Evolutionary conservation across 441 rosid genomes (phyloP), one percentile per base, ranked within the genome.

Genomic region (Arabidopsis hybrid): DNA sequence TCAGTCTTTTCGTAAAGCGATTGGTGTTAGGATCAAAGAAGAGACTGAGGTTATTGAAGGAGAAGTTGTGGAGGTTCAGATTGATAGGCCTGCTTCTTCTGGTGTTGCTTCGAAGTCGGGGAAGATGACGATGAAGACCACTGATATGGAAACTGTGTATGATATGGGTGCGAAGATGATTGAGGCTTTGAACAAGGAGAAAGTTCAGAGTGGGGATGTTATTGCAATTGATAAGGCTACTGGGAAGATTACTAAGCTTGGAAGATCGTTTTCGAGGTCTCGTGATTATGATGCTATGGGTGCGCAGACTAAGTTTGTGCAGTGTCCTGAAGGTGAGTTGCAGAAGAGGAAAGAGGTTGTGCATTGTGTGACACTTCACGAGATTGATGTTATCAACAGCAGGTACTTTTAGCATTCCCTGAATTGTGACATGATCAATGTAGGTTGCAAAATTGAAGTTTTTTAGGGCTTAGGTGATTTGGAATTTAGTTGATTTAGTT

Each of bases 201-300:
- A 94, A 55, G 96, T 89, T 69, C 99, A 92, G 85, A 89, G 99
- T 72, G 99, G 97, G 7, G 99, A 94, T 78, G 94, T 94, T 34
- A 79, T 94, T 49, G 97, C 92, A 0, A 88, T 92, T 59, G 99
- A 92, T 80, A 94, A 92, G 64, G 97, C 86, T 1, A 88, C 97
- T 0, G 97, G 97, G 53, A 94, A 94, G 78, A 88, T 94, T 58
- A 89, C 87, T 1, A 90, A 92, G 83, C 89, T 94, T 8, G 97
- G 99, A 6, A 90, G 99, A 73, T 94, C 97, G 0, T 89, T 92
- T 71, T 76, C 97, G 14, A 81, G 99, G 86, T 94, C 97, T 0
- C 78, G 99, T 67, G 99, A 94, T 65, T 94, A 94, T 36, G 97
- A 94, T 75, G 99, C 99, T 2, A 84, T 94, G 92, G 99, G 99